Conservation (phyloP, 257 asterid species). For the Misopates orontium region DNA sequence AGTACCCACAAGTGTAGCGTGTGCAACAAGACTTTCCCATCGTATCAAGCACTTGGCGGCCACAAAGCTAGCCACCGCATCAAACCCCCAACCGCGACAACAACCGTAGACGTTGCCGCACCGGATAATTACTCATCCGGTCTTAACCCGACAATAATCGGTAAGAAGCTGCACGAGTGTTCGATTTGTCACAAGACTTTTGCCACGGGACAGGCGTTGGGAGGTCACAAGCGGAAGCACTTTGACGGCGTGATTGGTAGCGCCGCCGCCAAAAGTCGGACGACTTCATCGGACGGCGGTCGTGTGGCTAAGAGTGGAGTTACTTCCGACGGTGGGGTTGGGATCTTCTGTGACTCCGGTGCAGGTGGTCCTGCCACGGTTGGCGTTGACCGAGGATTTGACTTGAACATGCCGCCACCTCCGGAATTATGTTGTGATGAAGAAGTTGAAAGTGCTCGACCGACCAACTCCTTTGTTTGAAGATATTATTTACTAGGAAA, state of each 20-base stretch:
- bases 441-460: not conserved
- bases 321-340: not conserved
- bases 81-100: conserved; percentile 21
- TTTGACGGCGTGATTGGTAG: conserved; percentile 46
- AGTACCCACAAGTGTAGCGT: conserved; percentile 43
- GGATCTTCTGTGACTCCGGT: no score
- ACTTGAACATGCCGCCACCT: conserved; percentile 29
- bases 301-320: not conserved
- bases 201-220: conserved; percentile 59
- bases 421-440: conserved; percentile 4
- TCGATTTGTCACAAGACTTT: conserved; percentile 51
- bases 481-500: no score
- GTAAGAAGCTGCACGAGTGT: conserved; percentile 46
- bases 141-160: conserved; percentile 1
- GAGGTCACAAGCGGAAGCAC: conserved; percentile 67
- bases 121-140: not conserved
- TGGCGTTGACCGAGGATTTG: not conserved
- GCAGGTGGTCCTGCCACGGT: no score
- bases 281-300: not conserved
- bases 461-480: no score
- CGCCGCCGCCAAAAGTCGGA: not conserved
- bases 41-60: conserved; percentile 69
- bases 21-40: conserved; percentile 43
- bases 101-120: conserved; percentile 21
- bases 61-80: conserved; percentile 71